A percentile compares a stretch with the other conserved stretches of the same genome.
Conservation (phyloP, 2,329 filamentous ascomycete genomes). For the Xylariaceae sp. region DNA sequence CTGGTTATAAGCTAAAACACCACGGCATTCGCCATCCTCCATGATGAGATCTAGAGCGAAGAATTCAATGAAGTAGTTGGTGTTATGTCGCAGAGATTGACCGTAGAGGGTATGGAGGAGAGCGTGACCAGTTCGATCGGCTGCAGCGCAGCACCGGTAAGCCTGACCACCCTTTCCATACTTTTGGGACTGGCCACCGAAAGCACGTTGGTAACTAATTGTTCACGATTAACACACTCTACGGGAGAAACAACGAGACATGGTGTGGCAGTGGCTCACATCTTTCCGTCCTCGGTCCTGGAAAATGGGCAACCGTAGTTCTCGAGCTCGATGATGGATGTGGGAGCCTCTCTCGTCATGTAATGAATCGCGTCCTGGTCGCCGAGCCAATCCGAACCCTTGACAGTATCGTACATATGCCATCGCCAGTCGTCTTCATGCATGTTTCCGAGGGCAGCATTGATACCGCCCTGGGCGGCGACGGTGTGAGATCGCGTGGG, state of each 20-base stretch:
- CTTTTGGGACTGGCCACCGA: conserved; percentile 94
- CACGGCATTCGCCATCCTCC: conserved; percentile 95
- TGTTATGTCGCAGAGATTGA: conserved; percentile 94
- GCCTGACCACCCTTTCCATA: conserved; percentile 97
- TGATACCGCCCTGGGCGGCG: conserved; percentile 80
- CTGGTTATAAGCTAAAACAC: conserved; percentile 97
- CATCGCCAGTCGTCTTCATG: conserved; percentile 98
- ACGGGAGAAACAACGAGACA: background rate
- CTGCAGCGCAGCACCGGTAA: conserved; percentile 94
- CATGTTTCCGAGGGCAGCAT: conserved; percentile 90
- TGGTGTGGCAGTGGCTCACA: conserved; percentile 45
- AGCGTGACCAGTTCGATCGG: conserved; percentile 94
- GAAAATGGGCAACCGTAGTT: conserved; percentile 98
- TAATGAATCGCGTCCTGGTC: conserved; percentile 98
- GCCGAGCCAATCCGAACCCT: conserved; percentile 95
- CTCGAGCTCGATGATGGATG: conserved; percentile 90
- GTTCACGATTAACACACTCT: conserved; percentile 23
- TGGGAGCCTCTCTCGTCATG: conserved; percentile 93
- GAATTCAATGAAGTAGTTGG: conserved; percentile 99
- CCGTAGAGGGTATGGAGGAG: conserved; percentile 98
- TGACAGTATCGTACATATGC: conserved; percentile 99
- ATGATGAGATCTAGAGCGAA: conserved; percentile 96
- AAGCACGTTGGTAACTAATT: conserved; percentile 87
- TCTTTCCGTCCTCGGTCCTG: conserved; percentile 92
- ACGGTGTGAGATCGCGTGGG: conserved; percentile 84